Evolutionary conservation across 2,329 filamentous ascomycete species (phyloP), one percentile per base, ranked within the genome.

Genomic region (Annulohypoxylon truncatum): DNA sequence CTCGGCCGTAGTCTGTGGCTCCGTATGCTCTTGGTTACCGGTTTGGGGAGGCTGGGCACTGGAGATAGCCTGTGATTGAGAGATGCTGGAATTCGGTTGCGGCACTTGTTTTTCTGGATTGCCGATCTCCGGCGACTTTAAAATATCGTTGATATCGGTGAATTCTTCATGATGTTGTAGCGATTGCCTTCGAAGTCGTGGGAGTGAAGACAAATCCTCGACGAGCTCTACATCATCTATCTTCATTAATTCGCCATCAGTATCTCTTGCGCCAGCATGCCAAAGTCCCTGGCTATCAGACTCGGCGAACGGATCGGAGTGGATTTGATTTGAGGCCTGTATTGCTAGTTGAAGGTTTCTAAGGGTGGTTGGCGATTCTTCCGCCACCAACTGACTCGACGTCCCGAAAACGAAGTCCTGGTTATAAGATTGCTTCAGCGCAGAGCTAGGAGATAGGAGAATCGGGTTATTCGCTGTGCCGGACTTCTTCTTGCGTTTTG

Each of bases 401-500:
- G 93, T 96, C 0, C 93, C 93, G 78, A 97, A 97, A 0, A 96
- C 80, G 74, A 94, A 92, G 64, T 94, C 88, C 75, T 96, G 93
- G 1, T 85, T 82, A 2, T 86, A 83, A 12, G 91, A 85, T 70
- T 90, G 85, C 55, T 86, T 86, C 44, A 90, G 78, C 1, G 92
- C 93, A 22, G 90, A 86, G 50, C 81, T 82, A 0, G 93, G 93
- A 0, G 92, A 92, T 9, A 92, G 80, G 1, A 96, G 76, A 15
- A 86, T 77, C 42, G 82, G 80, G 18, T 82, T 81, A n/a, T 82
- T 79, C 1, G 71, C 73, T 0, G 75, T 73, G 8, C 76, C 78
- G 42, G 74, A 74, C 56, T 81, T 82, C 66, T 76, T 80, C 68
- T 79, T 82, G 66, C 78, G 65, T 60, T 69, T 75, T 52, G 67